Base-by-base conservation (phyloP, 2,329 filamentous ascomycete species). In the Aspergillus aculeatus region DNA sequence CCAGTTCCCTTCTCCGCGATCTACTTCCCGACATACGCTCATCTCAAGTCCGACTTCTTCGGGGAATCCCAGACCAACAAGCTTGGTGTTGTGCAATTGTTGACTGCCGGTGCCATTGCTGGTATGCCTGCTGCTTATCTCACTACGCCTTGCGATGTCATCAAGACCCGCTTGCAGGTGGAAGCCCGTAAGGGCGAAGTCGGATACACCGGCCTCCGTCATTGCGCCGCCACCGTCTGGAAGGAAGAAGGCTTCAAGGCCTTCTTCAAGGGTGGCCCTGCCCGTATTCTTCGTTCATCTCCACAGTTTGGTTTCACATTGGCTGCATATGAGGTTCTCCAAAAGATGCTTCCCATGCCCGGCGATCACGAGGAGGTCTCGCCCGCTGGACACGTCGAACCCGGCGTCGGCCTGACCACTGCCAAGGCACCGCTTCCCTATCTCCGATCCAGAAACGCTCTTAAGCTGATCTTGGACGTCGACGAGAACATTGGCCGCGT, bases 281-380 rank as follows among this genome's bases (percentile, higher is more conserved):
- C 95, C 9, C 91, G 95, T 81, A 96, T 99, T 71, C 79, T 98
- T 75, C 89, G 95, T 71, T 97, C 92, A 0, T 97, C 92, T 12
- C 95, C 95, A 16, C 95, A 99, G 75, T 99, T 99, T 75, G 95
- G 95, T 65, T 98, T 98, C 82, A 99, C 95, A 0, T 86, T 99
- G 24, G 95, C 95, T 3, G 90, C 91, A 48, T 99, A 98, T 77
- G 95, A 99, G 78, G 84, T 99, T 41, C 82, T 99, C 54, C 92
- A 97, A 79, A 90, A 82, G 62, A 56, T 87, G 48, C 79, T 98
- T 49, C 95, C 95, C 5, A 87, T 90, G 81, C 92, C 92, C 2
- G 91, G 91, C 29, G 66, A 73, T 47, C 78, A 82, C 62, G 75
- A 78, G 29, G 82, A 85, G 48, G 77, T 83, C 58, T 80, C 83